Base-by-base conservation (phyloP, 2,329 filamentous ascomycete species). In the Exophiala lecanii-corni region DNA sequence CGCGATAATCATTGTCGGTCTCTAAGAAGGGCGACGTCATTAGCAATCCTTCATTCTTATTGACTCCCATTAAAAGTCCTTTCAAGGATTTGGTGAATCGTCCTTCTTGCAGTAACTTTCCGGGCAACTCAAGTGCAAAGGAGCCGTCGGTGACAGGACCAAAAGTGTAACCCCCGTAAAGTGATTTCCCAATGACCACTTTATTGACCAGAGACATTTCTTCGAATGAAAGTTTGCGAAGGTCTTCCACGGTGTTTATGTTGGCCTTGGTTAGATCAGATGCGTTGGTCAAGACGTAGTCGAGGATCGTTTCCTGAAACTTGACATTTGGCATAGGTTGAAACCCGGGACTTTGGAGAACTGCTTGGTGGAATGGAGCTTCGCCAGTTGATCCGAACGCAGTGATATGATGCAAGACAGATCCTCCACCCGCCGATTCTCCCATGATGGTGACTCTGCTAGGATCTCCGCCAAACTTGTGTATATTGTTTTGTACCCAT, bases 1-100 rank as follows among this genome's bases (percentile, higher is more conserved):
- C 15, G 58, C 43, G 42, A 17, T 59, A 55, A 2, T 45, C 45
- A 9, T 37, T 54, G 23, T 57, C 56, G 23, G 56, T 54, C 5
- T 41, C 18, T 13, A 59, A 53, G 35, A 52, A 52, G 1, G 66
- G 66, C n/a, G 61, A 58, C 2, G 61, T 63, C 10, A 57, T 55
- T 2, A 53, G 38, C 9, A 40, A 41, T 9, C 40, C 55, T 44
- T 61, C 58, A 9, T 60, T 45, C 2, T 51, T 51, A 32, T 57
- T 60, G 9, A 41, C 56, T 7, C 57, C 57, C 9, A 59, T 53
- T 12, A 60, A 32, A 9, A 60, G 36, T 4, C 55, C 72, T 67
- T 34, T 64, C 9, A 76, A 40, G 32, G 58, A 61, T 31, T 62
- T 64, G 53, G 71, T 67, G 44, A 63, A 76, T 15, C 62, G 56